Conservation (phyloP, 306 rosid genomes). For the Cucumis cinereus region DNA sequence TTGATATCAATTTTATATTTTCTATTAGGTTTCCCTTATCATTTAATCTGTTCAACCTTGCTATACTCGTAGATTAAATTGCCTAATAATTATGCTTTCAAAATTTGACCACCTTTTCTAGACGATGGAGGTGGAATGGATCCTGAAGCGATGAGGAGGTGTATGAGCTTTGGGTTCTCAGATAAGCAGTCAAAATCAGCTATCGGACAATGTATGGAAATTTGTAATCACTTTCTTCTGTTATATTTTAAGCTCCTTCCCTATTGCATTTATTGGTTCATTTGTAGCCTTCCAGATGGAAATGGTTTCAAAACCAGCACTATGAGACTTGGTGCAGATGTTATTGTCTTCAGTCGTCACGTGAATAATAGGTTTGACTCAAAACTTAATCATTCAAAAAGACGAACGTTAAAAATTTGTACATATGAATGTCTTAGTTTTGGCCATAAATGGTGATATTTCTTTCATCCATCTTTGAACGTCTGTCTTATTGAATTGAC, state of each 20-base stretch:
- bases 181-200: conserved; percentile 60
- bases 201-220: conserved; percentile 75
- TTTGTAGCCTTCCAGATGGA: conserved; percentile 66
- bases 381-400: neutral
- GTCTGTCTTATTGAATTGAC: neutral
- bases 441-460: no score
- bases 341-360: conserved; percentile 67
- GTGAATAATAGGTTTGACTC: conserved; percentile 41
- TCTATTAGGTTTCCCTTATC: neutral
- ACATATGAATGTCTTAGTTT: neutral
- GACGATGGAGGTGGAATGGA: conserved; percentile 95
- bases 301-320: conserved; percentile 97
- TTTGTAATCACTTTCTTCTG: conserved; percentile 14
- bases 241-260: conserved; percentile 8
- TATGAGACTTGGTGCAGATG: conserved; percentile 98
- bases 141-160: conserved; percentile 69
- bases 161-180: conserved; percentile 96
- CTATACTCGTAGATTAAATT: neutral
- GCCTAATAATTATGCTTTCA: neutral
- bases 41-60: neutral
- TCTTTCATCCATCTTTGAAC: neutral
- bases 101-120: conserved; percentile 19
- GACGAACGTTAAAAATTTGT: neutral
- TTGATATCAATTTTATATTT: conserved; percentile 8
- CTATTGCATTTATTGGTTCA: conserved; percentile 19